phyloP scores from a whole-genome alignment of 345 rosid genomes.

The Populus pruinosa region DNA sequence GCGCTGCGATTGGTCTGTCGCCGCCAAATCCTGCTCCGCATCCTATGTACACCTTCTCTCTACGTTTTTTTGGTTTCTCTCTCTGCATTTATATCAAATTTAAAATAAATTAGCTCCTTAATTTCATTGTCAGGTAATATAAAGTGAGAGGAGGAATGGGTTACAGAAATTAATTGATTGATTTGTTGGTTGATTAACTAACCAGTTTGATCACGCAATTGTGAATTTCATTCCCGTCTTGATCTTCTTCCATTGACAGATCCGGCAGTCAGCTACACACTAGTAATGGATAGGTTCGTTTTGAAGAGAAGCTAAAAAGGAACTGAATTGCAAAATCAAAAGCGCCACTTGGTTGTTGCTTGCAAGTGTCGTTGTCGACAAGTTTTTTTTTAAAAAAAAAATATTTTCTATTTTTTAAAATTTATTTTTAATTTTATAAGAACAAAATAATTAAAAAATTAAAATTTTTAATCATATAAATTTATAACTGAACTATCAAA shows the following conservation, averaged over 20 bases:
- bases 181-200: background rate
- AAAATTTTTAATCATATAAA: no score
- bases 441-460: no score
- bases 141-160: background rate
- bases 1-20: slow-evolving; percentile 74
- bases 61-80: slow-evolving; percentile 49
- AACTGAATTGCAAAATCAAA: no score
- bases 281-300: no score
- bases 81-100: slow-evolving; percentile 43
- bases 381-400: no score
- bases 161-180: background rate
- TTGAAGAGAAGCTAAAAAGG: no score
- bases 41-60: slow-evolving; percentile 65
- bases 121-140: background rate
- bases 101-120: background rate
- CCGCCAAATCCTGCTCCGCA: slow-evolving; percentile 98
- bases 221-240: slow-evolving; percentile 20
- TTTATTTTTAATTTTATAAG: no score
- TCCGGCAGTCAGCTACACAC: no score
- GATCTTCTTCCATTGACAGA: slow-evolving; percentile 31
- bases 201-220: slow-evolving; percentile 49
- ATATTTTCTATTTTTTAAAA: no score
- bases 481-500: no score
- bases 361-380: no score
- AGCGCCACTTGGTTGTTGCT: no score